phyloP scores from a whole-genome alignment of 208 protist species.

The Tetramitus jugosus region DNA sequence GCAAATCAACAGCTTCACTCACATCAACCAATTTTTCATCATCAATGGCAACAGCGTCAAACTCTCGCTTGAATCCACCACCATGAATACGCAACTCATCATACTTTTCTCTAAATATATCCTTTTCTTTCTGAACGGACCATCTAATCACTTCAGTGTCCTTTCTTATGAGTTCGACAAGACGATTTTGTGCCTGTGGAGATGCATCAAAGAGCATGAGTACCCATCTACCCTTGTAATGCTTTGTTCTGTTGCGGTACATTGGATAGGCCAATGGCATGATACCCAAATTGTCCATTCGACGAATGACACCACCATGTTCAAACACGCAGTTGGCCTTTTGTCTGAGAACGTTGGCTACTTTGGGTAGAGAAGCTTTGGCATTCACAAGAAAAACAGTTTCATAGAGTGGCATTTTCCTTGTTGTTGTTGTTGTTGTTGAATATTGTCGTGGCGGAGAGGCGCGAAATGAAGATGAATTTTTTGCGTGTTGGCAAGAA shows the following conservation, averaged over 20 bases:
- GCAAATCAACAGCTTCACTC: too few species aligned
- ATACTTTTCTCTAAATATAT: background rate
- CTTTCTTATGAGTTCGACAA: background rate
- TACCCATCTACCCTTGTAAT: conserved; percentile 16
- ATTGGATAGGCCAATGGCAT: conserved; percentile 15
- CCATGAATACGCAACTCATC: background rate
- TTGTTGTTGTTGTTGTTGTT: too few species aligned
- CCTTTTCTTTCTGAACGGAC: conserved; percentile 16
- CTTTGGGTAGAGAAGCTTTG: background rate
- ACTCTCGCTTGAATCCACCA: too few species aligned
- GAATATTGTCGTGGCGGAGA: too few species aligned
- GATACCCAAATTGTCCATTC: conserved; percentile 18
- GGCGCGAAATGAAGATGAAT: too few species aligned
- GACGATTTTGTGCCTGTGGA: background rate
- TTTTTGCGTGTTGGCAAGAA: too few species aligned
- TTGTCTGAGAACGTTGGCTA: background rate
- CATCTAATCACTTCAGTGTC: conserved; percentile 12
- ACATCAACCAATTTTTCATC: too few species aligned
- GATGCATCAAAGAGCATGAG: conserved; percentile 10
- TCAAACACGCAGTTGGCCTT: conserved; percentile 17
- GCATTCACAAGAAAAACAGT: background rate
- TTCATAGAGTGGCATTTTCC: conserved; percentile 19
- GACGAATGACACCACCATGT: background rate
- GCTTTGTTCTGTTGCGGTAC: conserved; percentile 12
- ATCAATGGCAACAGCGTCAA: too few species aligned